Conservation (phyloP, 225 moss, liverwort and hornwort genomes). For the Marchantia paleacea region DNA sequence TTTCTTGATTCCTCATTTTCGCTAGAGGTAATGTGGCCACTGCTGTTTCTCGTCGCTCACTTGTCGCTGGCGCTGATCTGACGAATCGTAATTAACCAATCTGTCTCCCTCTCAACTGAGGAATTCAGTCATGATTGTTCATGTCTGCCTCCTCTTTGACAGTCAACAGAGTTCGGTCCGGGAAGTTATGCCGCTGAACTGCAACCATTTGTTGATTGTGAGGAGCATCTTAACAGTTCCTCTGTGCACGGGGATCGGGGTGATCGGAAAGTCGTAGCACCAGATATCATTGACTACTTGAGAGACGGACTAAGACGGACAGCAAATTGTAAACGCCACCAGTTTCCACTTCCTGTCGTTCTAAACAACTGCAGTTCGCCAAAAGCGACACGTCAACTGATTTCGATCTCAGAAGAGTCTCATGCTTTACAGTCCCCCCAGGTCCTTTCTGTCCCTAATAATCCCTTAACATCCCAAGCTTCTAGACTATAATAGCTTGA, state of each 20-base stretch:
- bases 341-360: not conserved
- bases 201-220: slow-evolving; percentile 14
- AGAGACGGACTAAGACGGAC: slow-evolving; percentile 31
- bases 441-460: slow-evolving; percentile 36
- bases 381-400: slow-evolving; percentile 3
- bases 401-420: slow-evolving; percentile 11
- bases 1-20: too few species aligned
- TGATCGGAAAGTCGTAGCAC: slow-evolving; percentile 21
- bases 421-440: slow-evolving; percentile 30
- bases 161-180: slow-evolving; percentile 16
- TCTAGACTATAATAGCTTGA: too few species aligned
- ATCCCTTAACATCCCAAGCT: not conserved
- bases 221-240: slow-evolving; percentile 21
- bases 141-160: slow-evolving; percentile 1
- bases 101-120: not conserved
- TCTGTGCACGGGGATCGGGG: slow-evolving; percentile 11
- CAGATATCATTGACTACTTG: slow-evolving; percentile 36
- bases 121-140: not conserved
- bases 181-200: slow-evolving; percentile 20
- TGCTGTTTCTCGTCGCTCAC: not conserved
- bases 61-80: not conserved
- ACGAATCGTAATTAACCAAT: not conserved
- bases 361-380: not conserved
- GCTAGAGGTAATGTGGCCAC: too few species aligned
- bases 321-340: not conserved